Conservation (phyloP, 257 asterid species). For the Scutellaria galericulata region DNA sequence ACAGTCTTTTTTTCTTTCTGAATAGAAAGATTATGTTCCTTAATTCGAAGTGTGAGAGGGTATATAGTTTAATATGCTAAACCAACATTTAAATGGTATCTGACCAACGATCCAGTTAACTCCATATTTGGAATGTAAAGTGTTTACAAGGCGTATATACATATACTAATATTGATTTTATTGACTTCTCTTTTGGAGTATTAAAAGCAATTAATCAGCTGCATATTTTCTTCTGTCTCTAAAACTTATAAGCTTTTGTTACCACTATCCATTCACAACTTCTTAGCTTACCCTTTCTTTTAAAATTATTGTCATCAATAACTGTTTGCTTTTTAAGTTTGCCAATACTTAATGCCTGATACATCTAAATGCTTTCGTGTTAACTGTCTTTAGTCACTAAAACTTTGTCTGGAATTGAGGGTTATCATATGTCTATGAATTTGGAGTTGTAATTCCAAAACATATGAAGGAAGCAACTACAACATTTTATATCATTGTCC, state of each 20-base stretch:
- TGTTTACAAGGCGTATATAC: conserved; percentile 20
- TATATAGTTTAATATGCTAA: conserved; percentile 10
- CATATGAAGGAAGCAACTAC: conserved; percentile 19
- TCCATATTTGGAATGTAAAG: conserved; percentile 19
- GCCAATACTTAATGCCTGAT: conserved; percentile 7
- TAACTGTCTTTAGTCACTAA: conserved; percentile 11
- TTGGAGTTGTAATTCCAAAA: conserved; percentile 27
- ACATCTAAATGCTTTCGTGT: conserved; percentile 28
- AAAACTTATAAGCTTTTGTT: conserved; percentile 5
- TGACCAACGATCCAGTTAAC: conserved; percentile 20
- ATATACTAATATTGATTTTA: not conserved
- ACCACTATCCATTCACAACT: not conserved
- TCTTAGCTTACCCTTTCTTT: conserved; percentile 13
- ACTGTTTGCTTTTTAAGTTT: conserved; percentile 21
- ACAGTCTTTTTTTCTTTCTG: not conserved
- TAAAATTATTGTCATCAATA: conserved; percentile 4
- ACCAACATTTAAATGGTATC: conserved; percentile 23
- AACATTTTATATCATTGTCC: conserved; percentile 19
- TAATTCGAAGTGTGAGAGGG: conserved; percentile 7
- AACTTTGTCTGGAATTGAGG: conserved; percentile 18
- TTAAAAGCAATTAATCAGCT: not conserved
- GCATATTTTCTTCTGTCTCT: conserved; percentile 6
- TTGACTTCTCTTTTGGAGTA: not conserved
- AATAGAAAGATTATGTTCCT: not conserved
- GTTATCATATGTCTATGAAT: conserved; percentile 4